These are phyloP conservation scores for Aspergillus awamori DNA, from an alignment of 2,329 filamentous ascomycete species.

Conservation along the genomic window DNA sequence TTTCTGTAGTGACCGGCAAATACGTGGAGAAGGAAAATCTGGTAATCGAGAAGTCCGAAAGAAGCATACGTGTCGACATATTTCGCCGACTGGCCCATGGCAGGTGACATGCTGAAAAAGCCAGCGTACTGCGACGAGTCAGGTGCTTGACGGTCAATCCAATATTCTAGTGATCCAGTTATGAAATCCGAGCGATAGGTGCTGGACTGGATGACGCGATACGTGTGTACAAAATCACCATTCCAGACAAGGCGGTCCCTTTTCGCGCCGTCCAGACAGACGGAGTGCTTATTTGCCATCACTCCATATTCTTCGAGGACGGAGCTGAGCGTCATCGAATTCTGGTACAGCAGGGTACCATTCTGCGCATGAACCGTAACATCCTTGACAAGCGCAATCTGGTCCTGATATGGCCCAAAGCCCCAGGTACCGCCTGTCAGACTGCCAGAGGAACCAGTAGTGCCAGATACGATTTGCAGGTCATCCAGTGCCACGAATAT, in stretches of 20 bases:
- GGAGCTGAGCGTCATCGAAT: constrained; percentile 9
- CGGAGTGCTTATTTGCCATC: constrained; percentile 29
- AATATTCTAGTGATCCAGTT: constrained; percentile 17
- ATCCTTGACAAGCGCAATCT: constrained; percentile 19
- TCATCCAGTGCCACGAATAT: neutral
- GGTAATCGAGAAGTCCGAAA: constrained; percentile 24
- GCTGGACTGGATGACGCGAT: constrained; percentile 20
- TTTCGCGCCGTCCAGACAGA: constrained; percentile 58
- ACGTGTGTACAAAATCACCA: constrained; percentile 24
- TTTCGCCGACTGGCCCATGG: constrained; percentile 19
- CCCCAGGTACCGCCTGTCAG: constrained; percentile 10
- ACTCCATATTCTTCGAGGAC: constrained; percentile 21
- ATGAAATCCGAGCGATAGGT: constrained; percentile 19
- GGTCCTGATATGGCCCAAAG: constrained; percentile 26
- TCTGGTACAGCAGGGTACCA: constrained; percentile 19
- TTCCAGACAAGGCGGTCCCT: constrained; percentile 53
- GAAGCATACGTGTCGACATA: constrained; percentile 10
- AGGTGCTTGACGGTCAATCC: constrained; percentile 16
- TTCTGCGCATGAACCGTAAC: constrained; percentile 18
- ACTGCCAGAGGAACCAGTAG: neutral
- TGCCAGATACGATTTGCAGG: neutral
- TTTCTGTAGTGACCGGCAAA: constrained; percentile 36
- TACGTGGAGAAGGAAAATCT: constrained; percentile 22
- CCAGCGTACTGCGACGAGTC: constrained; percentile 13
- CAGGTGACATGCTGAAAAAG: constrained; percentile 14